Percentiles rank a stretch among this genome's conserved stretches.
These are phyloP conservation scores for Phallus indusiatus DNA, from an alignment of 768 basidiomycete genomes.

Conservation along the genomic window DNA sequence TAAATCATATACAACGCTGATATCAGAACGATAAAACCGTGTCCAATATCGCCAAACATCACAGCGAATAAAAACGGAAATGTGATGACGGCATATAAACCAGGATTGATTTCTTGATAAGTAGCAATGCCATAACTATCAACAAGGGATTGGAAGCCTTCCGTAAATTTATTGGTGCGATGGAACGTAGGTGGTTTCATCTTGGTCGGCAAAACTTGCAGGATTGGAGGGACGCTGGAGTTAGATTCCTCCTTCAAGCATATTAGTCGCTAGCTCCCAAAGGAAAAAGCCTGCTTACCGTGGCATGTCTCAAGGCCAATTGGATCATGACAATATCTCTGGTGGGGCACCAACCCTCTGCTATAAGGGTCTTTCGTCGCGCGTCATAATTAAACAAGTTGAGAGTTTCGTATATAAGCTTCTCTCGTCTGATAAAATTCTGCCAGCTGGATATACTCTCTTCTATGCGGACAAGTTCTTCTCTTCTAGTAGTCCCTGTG, in stretches of 20 bases:
- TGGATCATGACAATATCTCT: slow-evolving; percentile 85
- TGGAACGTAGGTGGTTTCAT: slow-evolving; percentile 95
- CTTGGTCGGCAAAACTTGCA: slow-evolving; percentile 81
- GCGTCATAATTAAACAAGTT: slow-evolving; percentile 95
- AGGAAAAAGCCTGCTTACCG: slow-evolving; percentile 32
- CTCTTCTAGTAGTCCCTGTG: slow-evolving; percentile 73
- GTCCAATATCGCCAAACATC: slow-evolving; percentile 99
- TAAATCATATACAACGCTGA: slow-evolving; percentile 80
- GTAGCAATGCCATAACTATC: slow-evolving; percentile 92
- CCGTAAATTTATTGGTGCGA: slow-evolving; percentile 92
- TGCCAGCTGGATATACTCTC: slow-evolving; percentile 85
- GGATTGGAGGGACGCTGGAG: slow-evolving; percentile 82
- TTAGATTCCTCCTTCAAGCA: slow-evolving; percentile 72
- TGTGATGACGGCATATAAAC: slow-evolving; percentile 81
- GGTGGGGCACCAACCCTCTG: slow-evolving; percentile 97
- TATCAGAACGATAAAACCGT: slow-evolving; percentile 73
- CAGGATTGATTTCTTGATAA: slow-evolving; percentile 97
- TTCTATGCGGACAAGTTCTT: slow-evolving; percentile 75
- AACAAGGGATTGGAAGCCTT: slow-evolving; percentile 96
- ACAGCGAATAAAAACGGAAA: slow-evolving; percentile 99
- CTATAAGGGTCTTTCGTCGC: slow-evolving; percentile 86
- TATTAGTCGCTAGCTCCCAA: neutral
- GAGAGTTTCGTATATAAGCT: slow-evolving; percentile 89
- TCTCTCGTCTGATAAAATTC: slow-evolving; percentile 91
- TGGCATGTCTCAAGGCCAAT: slow-evolving; percentile 78